Base-by-base conservation (phyloP, 2,329 filamentous ascomycete species). In the Colletotrichum euphorbiae region DNA sequence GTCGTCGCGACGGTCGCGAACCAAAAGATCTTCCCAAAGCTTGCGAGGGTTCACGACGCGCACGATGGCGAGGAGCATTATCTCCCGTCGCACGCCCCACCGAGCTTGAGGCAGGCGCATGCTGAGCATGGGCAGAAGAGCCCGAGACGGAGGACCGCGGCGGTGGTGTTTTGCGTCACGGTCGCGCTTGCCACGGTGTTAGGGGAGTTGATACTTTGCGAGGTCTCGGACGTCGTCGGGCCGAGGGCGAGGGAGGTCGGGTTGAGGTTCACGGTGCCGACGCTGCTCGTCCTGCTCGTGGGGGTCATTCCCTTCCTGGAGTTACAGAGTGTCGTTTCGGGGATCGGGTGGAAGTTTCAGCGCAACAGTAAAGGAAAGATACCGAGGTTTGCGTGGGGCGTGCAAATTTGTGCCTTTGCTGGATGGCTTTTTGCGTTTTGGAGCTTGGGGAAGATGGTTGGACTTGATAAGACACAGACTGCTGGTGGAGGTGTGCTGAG, bases 151-250 rank as follows among this genome's bases (percentile, higher is more conserved):
- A 80, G 83, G 24, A 76, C 86, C 12, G 86, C 89, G 2, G 90
- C 89, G 13, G 80, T 86, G 65, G 89, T 91, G 1, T 97, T 97
- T 77, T 90, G 92, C 6, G 86, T 89, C 1, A 97, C 92, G 9
- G 87, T 96, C 40, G 93, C 89, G 1, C 84, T 97, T 8, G 91
- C 93, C 6, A 87, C 91, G 42, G 92, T 95, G 1, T 83, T 97
- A 51, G 93, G 90, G 3, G 90, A 94, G 78, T 81, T 97, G 72
- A 92, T 97, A 51, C 85, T 97, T 8, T 93, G 92, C 73, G 93
- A 97, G 79, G 93, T 97, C 48, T 89, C 92, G 28, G 92, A 93
- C 74, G 84, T 91, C 5, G 85, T 93, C n/a, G 86, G 90, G 71
- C 85, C 89, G 6, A 82, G 83, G 36, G 92, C 92, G 12, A 85